These are phyloP conservation scores for Xylaria longipes DNA, from an alignment of 495 filamentous ascomycete genomes.

Conservation along the genomic window DNA sequence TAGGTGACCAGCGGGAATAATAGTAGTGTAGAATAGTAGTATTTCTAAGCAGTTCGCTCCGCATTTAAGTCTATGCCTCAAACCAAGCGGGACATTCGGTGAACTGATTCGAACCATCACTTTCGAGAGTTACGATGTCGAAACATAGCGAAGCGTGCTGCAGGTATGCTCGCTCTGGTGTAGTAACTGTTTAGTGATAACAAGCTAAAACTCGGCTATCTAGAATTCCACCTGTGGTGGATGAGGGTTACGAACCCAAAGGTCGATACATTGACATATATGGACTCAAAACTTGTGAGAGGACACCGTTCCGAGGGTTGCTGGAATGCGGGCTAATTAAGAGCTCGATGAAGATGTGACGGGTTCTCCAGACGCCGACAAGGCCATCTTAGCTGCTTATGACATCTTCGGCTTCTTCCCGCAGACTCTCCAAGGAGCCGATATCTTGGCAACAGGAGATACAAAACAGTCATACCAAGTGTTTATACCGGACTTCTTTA, in stretches of 20 bases:
- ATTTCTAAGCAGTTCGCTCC: conserved; percentile 3
- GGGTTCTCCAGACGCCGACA: conserved; percentile 56
- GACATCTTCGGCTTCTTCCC: conserved; percentile 65
- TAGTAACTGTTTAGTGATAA: neutral
- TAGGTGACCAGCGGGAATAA: neutral
- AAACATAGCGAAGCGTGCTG: conserved; percentile 31
- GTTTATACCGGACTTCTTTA: conserved; percentile 66
- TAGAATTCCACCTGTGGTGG: conserved; percentile 58
- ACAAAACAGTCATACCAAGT: conserved; percentile 56
- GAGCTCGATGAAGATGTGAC: conserved; percentile 51
- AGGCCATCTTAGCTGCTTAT: conserved; percentile 62
- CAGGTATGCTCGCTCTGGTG: conserved; percentile 20
- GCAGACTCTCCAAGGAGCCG: conserved; percentile 64
- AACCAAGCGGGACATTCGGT: neutral
- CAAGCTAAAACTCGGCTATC: neutral
- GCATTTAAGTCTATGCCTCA: neutral
- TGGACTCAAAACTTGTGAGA: conserved; percentile 67
- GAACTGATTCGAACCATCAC: neutral
- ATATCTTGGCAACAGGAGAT: conserved; percentile 58
- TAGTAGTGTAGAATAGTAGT: neutral
- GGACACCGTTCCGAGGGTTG: neutral
- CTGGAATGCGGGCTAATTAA: neutral
- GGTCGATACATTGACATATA: conserved; percentile 66
- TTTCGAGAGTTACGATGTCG: conserved; percentile 20
- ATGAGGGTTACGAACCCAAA: conserved; percentile 64